Evolutionary conservation across 306 rosid genomes (phyloP).

Genomic region (Dryas alaskensis): DNA sequence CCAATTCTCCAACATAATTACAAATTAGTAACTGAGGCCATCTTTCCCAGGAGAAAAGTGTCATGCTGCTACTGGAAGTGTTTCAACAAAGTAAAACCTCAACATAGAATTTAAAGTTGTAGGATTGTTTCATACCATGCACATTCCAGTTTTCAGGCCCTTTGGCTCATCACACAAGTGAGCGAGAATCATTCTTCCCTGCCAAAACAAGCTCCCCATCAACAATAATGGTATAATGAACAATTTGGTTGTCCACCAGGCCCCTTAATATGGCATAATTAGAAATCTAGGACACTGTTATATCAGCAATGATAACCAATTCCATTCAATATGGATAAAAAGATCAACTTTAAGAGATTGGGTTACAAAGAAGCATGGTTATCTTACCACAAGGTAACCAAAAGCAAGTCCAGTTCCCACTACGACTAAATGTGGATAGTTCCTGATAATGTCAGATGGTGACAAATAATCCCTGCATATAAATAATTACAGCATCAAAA

Average conservation of each 20-base stretch:
- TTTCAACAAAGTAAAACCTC: not conserved
- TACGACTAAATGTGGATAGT: conserved; percentile 75
- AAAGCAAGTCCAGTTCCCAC: conserved; percentile 88
- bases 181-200: conserved; percentile 95
- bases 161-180: conserved; percentile 98
- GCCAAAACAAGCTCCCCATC: conserved; percentile 41
- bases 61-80: not conserved
- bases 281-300: not conserved
- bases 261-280: not conserved
- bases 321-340: conserved; percentile 5
- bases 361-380: conserved; percentile 13
- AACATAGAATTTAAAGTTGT: not conserved
- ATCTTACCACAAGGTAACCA: conserved; percentile 84
- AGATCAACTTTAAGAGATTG: conserved; percentile 12
- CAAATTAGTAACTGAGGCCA: not conserved
- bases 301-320: not conserved
- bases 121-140: conserved; percentile 65
- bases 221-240: conserved; percentile 8
- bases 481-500: conserved; percentile 17
- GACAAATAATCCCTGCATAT: conserved; percentile 76
- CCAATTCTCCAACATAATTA: not conserved
- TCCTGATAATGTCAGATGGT: conserved; percentile 63
- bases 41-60: not conserved
- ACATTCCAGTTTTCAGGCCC: conserved; percentile 98
- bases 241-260: not conserved